A percentile compares a stretch with the other conserved stretches of the same genome.
phyloP scores from a whole-genome alignment of 192 early-diverging fungal genomes.

The Thoreauomyces humboldtii region DNA sequence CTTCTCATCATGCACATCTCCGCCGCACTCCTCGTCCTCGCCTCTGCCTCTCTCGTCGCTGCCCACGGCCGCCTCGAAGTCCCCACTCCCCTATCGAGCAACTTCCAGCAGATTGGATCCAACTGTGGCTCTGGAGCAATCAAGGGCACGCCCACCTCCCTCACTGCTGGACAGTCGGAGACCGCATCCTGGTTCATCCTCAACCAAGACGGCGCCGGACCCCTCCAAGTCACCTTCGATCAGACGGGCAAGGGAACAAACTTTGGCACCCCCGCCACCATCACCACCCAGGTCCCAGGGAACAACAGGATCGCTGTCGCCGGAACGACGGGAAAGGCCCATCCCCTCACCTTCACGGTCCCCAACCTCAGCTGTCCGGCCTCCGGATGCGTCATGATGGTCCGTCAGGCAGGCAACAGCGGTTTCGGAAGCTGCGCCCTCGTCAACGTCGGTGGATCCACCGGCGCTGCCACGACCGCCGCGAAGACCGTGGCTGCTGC shows the following conservation, averaged over 20 bases:
- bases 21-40: neutral
- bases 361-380: slow-evolving; percentile 15
- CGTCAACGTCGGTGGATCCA: slow-evolving; percentile 2
- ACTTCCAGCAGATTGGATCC: slow-evolving; percentile 10
- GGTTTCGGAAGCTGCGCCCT: slow-evolving; percentile 16
- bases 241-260: slow-evolving; percentile 8
- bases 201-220: slow-evolving; percentile 20
- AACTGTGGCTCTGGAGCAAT: slow-evolving; percentile 18
- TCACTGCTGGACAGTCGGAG: slow-evolving; percentile 7
- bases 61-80: slow-evolving; percentile 18
- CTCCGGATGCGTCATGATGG: slow-evolving; percentile 21
- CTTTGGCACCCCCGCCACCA: neutral
- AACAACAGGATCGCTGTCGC: slow-evolving; percentile 10
- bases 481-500: neutral
- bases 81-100: neutral
- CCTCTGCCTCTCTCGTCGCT: slow-evolving; percentile 13
- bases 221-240: slow-evolving; percentile 17
- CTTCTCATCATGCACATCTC: slow-evolving; percentile 12
- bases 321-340: slow-evolving; percentile 11
- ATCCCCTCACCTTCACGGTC: slow-evolving; percentile 19
- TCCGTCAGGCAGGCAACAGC: slow-evolving; percentile 4
- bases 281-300: slow-evolving; percentile 9
- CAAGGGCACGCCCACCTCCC: neutral
- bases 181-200: slow-evolving; percentile 23
- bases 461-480: neutral